Evolutionary conservation across 2,329 filamentous ascomycete species (phyloP), one percentile per base, ranked within the genome.

Genomic region (Fusarium sarcochroum): DNA sequence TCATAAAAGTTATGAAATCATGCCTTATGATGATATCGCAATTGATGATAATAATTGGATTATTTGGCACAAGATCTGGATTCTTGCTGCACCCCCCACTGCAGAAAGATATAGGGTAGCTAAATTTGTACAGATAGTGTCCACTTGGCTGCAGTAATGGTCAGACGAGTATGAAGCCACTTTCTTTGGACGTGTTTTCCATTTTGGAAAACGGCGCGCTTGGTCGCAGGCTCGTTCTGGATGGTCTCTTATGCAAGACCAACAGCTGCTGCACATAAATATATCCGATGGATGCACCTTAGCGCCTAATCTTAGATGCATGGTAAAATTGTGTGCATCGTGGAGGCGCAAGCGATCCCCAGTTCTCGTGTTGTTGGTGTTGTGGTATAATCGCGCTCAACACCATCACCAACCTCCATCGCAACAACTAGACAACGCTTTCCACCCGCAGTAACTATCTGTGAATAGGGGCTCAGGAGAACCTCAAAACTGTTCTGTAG

Each of bases 61-160:
- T n/a, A n/a, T n/a, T n/a, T n/a, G n/a, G n/a, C n/a, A n/a, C n/a
- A n/a, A n/a, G n/a, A n/a, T n/a, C n/a, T n/a, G n/a, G n/a, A n/a
- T n/a, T n/a, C n/a, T n/a, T n/a, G n/a, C n/a, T n/a, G n/a, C n/a
- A n/a, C n/a, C n/a, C n/a, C n/a, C n/a, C n/a, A 66, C 55, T 42
- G 52, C 55, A 41, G 60, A 50, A 46, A 27, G 56, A 32, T 72
- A 49, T 73, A 74, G 70, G 70, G 72, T 74, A 74, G 69, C 17
- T 40, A 50, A 66, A 45, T 64, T 61, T 58, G 63, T 30, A 30
- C 25, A 27, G 25, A 52, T 15, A 30, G 38, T 54, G 37, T 42
- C 69, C 72, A 73, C 72, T 67, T 51, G 57, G 72, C 47, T 40
- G 61, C 64, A 72, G 55, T 46, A 47, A 32, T 42, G 61, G 63